Evolutionary conservation across 345 rosid genomes (phyloP), one percentile per base, ranked within the genome.

Genomic region (Anastatica hierochuntica): DNA sequence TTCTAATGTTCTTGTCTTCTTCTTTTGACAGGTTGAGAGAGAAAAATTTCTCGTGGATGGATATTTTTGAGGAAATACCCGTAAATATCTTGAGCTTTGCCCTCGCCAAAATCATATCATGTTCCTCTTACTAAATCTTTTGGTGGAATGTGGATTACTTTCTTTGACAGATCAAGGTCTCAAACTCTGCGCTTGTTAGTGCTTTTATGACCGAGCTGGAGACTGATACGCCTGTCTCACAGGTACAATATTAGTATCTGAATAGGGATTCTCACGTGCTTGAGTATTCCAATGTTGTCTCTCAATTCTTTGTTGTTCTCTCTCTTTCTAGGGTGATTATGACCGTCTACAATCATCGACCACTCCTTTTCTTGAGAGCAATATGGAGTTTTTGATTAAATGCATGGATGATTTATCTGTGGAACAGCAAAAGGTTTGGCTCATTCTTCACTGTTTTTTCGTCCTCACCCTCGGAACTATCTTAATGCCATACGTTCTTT

Each of bases 41-140:
- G 84, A 88, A 79, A 66, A 88, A 85, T 69, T 80, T 94, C 76
- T 83, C 99, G 20, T 94, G 99, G 99, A 89, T 84, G 78, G 97
- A 88, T 74, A 88, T 94, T 53, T 94, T 94, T 63, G 99, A 94
- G 67, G 99, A 94, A 68, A 94, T 94, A 48, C 99, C 99, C 7
- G 99, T 94, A 84, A 82, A 95, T 60, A 20, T 63, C 54, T 43
- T 44, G 31, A 24, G 37, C 60, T 26, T 43, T 20, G 12, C 49
- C 40, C 50, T 38, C n/a, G n/a, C n/a, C n/a, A n/a, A n/a, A n/a
- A n/a, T n/a, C n/a, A n/a, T n/a, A n/a, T n/a, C n/a, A n/a, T n/a
- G 31, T 41, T 21, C 13, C 16, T 58, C 21, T 38, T 21, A 30
- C 13, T 18, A 5, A 36, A 33, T 1, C 0, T 17, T 20, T 12